phyloP scores from a whole-genome alignment of 2,329 filamentous ascomycete species.

The Colletotrichum echinochloae region DNA sequence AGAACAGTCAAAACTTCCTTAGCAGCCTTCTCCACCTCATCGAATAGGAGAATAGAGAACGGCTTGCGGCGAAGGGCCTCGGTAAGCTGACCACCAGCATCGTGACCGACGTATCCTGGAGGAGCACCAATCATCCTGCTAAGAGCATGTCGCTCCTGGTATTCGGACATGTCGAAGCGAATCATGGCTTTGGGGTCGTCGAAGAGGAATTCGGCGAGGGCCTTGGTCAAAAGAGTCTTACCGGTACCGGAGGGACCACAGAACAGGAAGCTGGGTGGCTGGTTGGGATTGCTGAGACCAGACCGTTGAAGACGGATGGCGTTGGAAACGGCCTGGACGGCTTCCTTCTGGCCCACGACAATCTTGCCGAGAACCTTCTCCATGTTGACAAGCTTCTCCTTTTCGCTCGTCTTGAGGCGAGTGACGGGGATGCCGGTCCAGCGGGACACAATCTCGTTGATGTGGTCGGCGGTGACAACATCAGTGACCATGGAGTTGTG shows the following conservation, averaged over 20 bases:
- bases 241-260: slow-evolving; percentile 98
- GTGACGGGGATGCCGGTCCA: slow-evolving; percentile 99
- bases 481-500: slow-evolving; percentile 85
- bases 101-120: slow-evolving; percentile 96
- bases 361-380: slow-evolving; percentile 85
- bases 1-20: slow-evolving; percentile 98
- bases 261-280: slow-evolving; percentile 98
- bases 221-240: slow-evolving; percentile 97
- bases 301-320: slow-evolving; percentile 96
- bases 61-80: slow-evolving; percentile 93
- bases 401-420: slow-evolving; percentile 92
- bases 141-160: slow-evolving; percentile 95
- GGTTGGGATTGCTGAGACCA: slow-evolving; percentile 93
- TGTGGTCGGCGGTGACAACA: slow-evolving; percentile 94
- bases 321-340: slow-evolving; percentile 92
- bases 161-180: slow-evolving; percentile 99
- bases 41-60: slow-evolving; percentile 97
- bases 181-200: slow-evolving; percentile 98
- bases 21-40: slow-evolving; percentile 98
- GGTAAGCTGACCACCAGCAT: slow-evolving; percentile 94
- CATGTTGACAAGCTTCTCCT: slow-evolving; percentile 99
- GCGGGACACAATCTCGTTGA: slow-evolving; percentile 96
- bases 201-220: slow-evolving; percentile 96
- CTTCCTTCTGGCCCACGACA: slow-evolving; percentile 94
- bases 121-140: slow-evolving; percentile 98